Evolutionary conservation across 2,329 filamentous ascomycete genomes (phyloP).

Genomic region (Trichoderma harzianum): DNA sequence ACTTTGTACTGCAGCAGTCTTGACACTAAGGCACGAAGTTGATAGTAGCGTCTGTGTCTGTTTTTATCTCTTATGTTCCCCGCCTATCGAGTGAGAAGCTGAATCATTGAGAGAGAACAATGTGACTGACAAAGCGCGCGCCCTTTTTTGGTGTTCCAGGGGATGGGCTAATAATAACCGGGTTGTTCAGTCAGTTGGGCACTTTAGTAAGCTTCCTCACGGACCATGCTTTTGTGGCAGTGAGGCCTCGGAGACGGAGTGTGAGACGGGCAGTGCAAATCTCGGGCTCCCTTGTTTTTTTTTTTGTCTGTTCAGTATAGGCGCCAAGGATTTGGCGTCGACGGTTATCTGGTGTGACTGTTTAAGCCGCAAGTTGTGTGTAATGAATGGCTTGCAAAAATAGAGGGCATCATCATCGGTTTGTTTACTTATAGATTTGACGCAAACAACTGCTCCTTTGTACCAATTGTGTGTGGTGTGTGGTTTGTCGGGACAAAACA

Average conservation of each 20-base stretch:
- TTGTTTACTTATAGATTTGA: not conserved
- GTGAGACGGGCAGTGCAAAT: slow-evolving; percentile 16
- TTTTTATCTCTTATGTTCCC: not conserved
- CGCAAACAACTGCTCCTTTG: not conserved
- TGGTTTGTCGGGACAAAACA: not conserved
- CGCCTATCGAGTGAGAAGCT: not conserved
- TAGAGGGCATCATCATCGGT: not conserved
- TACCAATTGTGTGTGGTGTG: not conserved
- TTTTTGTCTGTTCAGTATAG: not conserved
- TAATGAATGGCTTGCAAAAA: not conserved
- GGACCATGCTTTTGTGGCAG: not conserved
- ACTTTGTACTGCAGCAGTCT: not conserved
- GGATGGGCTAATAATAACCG: slow-evolving; percentile 1
- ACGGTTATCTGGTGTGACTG: too few relatives aligned
- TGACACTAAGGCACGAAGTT: not conserved
- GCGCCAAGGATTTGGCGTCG: not conserved
- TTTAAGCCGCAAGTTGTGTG: too few relatives aligned
- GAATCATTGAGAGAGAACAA: not conserved
- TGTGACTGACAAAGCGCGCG: not conserved
- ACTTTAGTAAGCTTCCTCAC: not conserved
- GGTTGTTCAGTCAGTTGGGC: not conserved
- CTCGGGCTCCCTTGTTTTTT: not conserved
- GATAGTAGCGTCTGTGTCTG: not conserved
- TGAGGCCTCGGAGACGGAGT: not conserved
- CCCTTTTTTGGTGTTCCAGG: not conserved